Evolutionary conservation across 352 stramenopile genomes (phyloP).

Genomic region (Halophytophthora polymorphica): DNA sequence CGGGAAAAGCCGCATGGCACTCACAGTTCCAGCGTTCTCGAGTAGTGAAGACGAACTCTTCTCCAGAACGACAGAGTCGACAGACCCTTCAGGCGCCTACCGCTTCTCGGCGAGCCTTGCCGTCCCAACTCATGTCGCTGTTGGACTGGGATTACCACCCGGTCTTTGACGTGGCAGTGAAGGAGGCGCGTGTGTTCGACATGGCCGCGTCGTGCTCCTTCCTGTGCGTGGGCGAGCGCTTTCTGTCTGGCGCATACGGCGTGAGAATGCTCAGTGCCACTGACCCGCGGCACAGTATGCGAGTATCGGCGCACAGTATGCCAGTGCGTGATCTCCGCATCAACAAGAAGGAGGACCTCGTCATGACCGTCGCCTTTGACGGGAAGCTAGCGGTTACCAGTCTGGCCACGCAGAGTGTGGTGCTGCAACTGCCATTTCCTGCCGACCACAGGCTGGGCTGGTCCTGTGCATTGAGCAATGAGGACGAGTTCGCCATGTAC

Average conservation of each 20-base stretch:
- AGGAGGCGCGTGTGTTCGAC: slow-evolving; percentile 49
- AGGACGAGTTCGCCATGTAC: slow-evolving; percentile 42
- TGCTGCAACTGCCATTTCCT: slow-evolving; percentile 36
- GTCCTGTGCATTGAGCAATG: slow-evolving; percentile 43
- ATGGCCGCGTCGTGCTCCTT: slow-evolving; percentile 43
- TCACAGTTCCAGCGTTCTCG: slow-evolving; percentile 1
- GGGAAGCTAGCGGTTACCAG: slow-evolving; percentile 50
- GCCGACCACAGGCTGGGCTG: slow-evolving; percentile 42
- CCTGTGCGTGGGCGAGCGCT: slow-evolving; percentile 50
- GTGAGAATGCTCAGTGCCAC: slow-evolving; percentile 42
- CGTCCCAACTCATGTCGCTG: too few species aligned
- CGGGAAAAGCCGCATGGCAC: background rate
- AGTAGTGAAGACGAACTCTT: background rate
- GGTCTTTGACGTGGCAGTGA: slow-evolving; percentile 32
- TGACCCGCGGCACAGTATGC: slow-evolving; percentile 26
- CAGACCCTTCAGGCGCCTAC: background rate
- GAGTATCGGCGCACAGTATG: slow-evolving; percentile 38
- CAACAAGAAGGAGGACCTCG: slow-evolving; percentile 24
- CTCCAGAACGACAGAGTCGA: background rate
- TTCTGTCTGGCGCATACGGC: slow-evolving; percentile 28
- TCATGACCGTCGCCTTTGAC: slow-evolving; percentile 60
- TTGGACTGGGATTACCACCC: slow-evolving; percentile 32
- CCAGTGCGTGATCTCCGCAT: slow-evolving; percentile 60
- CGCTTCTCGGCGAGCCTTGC: background rate
- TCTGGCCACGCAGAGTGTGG: slow-evolving; percentile 38